Base-by-base conservation (phyloP, 148 eudicot genomes). In the Hydrangea macrophylla region DNA sequence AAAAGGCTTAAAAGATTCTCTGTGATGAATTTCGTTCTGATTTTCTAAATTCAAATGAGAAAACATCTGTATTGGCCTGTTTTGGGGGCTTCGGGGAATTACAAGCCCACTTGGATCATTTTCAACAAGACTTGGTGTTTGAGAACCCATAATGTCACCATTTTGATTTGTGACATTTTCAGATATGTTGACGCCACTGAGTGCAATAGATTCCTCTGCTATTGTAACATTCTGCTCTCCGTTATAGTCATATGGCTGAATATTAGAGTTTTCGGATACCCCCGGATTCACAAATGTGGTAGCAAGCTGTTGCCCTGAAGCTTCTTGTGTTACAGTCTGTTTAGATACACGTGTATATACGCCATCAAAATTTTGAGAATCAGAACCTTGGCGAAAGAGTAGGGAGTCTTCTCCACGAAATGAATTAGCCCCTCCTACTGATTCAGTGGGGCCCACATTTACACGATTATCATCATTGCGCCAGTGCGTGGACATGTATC, bases 281-380 rank as follows among this genome's bases (percentile, higher is more conserved):
- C 42, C 70, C 44, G 76, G 81, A 45, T 75, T 81, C 60, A 48
- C 48, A 18, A 68, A 60, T 54, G 64, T 73, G 40, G 76, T 42
- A 70, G 74, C 55, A 70, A 67, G 73, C 44, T 58, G 78, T 63
- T 69, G 70, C 15, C 74, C 81, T 45, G 61, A 57, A 60, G 65
- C 70, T 73, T 76, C 82, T 60, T 69, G 69, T 65, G 64, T 32
- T 7, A 20, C 42, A 22, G 58, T 60, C 26, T 40, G 81, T 48
- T 63, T 73, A 39, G 53, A 45, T 61, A 31, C 58, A 55, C 61
- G 66, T 35, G 65, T 53, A 28, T 75, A 60, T 28, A 44, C 27
- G 61, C 62, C 78, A 56, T 79, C 33, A 30, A 75, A 60, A 60
- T 77, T 51, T 62, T 68, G 70, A 18, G 66, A 37, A 15, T 69